Conservation (phyloP, 805 yeast species). For the Wickerhamiella australiensis region DNA sequence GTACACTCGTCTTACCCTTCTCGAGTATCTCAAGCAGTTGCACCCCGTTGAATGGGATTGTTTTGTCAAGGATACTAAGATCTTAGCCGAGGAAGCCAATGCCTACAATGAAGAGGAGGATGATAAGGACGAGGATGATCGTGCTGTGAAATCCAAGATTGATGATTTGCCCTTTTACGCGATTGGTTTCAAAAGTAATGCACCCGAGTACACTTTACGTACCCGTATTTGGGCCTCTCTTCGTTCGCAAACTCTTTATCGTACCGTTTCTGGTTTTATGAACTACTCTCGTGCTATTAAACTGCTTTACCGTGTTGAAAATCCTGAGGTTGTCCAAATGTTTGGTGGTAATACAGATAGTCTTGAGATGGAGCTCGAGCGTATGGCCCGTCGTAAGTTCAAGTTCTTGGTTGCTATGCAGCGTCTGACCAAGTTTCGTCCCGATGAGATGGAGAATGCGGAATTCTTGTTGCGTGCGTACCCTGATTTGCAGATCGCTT, state of each 20-base stretch:
- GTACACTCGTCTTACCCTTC: conserved; percentile 82
- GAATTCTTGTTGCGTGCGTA: conserved; percentile 56
- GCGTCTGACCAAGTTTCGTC: conserved; percentile 52
- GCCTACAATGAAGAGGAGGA: conserved; percentile 46
- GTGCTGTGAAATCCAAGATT: conserved; percentile 68
- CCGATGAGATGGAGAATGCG: conserved; percentile 55
- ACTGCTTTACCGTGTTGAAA: conserved; percentile 84
- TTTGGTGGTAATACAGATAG: conserved; percentile 98
- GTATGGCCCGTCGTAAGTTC: conserved; percentile 71
- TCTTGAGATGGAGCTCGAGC: conserved; percentile 82
- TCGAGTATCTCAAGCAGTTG: conserved; percentile 87
- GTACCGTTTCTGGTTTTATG: conserved; percentile 98
- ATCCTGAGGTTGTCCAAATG: conserved; percentile 92
- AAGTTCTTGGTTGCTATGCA: conserved; percentile 80
- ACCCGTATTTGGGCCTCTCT: conserved; percentile 98
- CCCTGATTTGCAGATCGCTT: conserved; percentile 69
- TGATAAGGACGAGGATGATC: conserved; percentile 43
- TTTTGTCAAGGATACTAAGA: conserved; percentile 91
- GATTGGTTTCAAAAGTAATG: conserved; percentile 94
- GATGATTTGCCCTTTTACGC: conserved; percentile 91
- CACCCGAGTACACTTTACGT: conserved; percentile 90
- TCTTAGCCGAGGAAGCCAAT: conserved; percentile 88
- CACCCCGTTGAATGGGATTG: conserved; percentile 98
- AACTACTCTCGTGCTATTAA: conserved; percentile 94
- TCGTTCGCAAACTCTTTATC: conserved; percentile 89